Percentiles rank a stretch among this genome's conserved stretches.
Conservation (phyloP, 208 protist genomes). For the Tritrichomonas foetus region DNA sequence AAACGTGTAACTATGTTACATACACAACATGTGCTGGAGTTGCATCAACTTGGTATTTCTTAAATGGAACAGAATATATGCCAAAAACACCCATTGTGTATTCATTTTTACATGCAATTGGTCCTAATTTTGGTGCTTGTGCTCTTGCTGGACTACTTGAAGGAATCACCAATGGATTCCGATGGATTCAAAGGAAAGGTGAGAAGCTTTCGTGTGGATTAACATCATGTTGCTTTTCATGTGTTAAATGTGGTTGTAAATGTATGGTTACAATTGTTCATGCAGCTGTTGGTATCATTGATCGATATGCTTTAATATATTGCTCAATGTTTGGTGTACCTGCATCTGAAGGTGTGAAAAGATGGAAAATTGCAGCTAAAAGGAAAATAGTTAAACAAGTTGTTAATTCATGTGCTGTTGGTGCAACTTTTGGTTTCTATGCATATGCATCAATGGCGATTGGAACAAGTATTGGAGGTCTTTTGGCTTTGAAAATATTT, state of each 20-base stretch:
- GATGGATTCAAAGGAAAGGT: background rate
- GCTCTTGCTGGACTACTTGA: background rate
- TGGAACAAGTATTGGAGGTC: background rate
- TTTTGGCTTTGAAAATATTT: background rate
- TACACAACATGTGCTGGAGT: background rate
- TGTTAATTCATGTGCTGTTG: background rate
- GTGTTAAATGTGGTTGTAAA: background rate
- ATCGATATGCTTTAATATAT: constrained; percentile 27
- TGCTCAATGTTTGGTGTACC: background rate
- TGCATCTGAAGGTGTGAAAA: background rate
- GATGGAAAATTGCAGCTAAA: background rate
- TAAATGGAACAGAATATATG: background rate
- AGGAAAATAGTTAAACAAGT: background rate
- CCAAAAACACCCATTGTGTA: background rate
- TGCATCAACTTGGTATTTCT: background rate
- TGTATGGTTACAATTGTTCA: background rate
- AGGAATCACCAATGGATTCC: background rate
- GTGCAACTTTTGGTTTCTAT: background rate
- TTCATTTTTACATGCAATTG: background rate
- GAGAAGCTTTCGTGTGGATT: background rate
- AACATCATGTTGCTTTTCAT: background rate
- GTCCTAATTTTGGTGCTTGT: background rate
- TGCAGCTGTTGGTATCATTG: background rate
- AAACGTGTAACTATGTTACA: background rate
- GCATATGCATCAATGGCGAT: background rate